phyloP scores from a whole-genome alignment of 1,284 basidiomycete genomes.

The Marasmius fiardii region DNA sequence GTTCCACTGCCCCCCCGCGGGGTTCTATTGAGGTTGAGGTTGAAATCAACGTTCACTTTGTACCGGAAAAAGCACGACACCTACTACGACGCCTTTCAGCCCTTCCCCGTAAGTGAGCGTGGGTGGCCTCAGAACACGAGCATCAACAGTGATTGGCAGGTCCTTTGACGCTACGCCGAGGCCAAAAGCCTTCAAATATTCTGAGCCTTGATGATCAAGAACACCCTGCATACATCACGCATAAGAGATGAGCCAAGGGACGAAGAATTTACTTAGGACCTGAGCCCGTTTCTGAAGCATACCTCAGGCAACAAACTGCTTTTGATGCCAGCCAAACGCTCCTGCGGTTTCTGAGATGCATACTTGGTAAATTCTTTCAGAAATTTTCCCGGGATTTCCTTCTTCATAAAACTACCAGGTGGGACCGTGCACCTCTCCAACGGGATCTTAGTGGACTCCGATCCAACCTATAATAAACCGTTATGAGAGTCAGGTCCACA shows the following conservation, averaged over 20 bases:
- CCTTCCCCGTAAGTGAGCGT: background rate
- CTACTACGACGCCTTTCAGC: background rate
- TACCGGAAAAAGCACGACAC: background rate
- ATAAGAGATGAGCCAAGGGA: too few relatives aligned
- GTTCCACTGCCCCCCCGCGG: background rate
- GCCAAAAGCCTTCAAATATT: slow-evolving; percentile 1
- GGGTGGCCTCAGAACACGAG: background rate
- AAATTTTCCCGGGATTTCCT: slow-evolving; percentile 54
- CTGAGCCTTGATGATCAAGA: background rate
- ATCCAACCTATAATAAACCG: slow-evolving; percentile 32
- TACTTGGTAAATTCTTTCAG: slow-evolving; percentile 53
- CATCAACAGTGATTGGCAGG: background rate
- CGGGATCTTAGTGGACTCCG: slow-evolving; percentile 49
- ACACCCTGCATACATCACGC: background rate
- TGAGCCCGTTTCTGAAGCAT: background rate
- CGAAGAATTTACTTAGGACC: background rate
- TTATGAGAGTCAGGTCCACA: background rate
- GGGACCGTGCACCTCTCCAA: slow-evolving; percentile 52
- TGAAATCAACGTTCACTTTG: background rate
- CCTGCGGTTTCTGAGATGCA: slow-evolving; percentile 48
- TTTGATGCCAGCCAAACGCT: slow-evolving; percentile 25
- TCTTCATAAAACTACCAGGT: slow-evolving; percentile 46
- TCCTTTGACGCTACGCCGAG: background rate
- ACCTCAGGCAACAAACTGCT: background rate
- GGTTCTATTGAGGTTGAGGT: background rate